Percentiles rank a stretch among this genome's conserved stretches.
Evolutionary conservation across 2,329 filamentous ascomycete genomes (phyloP).

Genomic region (Venturia pyrina): DNA sequence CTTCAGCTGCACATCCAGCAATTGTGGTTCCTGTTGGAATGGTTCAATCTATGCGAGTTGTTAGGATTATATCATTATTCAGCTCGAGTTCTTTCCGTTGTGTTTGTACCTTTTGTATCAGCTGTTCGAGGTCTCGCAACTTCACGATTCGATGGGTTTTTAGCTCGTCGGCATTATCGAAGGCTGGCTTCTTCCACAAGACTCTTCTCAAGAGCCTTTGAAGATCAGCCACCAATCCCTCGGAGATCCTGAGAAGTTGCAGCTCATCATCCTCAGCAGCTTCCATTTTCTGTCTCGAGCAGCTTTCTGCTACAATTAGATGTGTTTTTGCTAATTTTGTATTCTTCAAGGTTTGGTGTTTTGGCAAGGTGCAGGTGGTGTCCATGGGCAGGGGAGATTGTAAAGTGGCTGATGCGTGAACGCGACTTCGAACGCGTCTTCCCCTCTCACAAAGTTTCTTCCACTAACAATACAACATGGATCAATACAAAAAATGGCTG

Average conservation of each 20-base stretch:
- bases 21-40: conserved; percentile 91
- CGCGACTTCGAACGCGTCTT: conserved; percentile 6
- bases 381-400: not conserved
- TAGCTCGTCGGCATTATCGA: not conserved
- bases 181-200: conserved; percentile 8
- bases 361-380: not conserved
- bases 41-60: conserved; percentile 53
- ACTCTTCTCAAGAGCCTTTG: not conserved
- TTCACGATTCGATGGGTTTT: conserved; percentile 28
- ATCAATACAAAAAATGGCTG: conserved; percentile 59
- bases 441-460: not conserved
- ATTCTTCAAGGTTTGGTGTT: not conserved
- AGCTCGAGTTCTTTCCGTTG: not conserved
- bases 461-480: conserved; percentile 26
- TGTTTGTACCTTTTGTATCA: conserved; percentile 18
- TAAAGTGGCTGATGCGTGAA: not conserved
- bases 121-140: conserved; percentile 29
- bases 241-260: conserved; percentile 34
- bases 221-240: conserved; percentile 21
- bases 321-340: not conserved
- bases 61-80: not conserved
- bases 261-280: conserved; percentile 36
- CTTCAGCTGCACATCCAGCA: conserved; percentile 76
- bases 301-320: not conserved
- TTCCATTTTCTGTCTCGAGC: conserved; percentile 20